Base-by-base conservation (phyloP, 352 stramenopile species). In the Phytophthora parvispora region DNA sequence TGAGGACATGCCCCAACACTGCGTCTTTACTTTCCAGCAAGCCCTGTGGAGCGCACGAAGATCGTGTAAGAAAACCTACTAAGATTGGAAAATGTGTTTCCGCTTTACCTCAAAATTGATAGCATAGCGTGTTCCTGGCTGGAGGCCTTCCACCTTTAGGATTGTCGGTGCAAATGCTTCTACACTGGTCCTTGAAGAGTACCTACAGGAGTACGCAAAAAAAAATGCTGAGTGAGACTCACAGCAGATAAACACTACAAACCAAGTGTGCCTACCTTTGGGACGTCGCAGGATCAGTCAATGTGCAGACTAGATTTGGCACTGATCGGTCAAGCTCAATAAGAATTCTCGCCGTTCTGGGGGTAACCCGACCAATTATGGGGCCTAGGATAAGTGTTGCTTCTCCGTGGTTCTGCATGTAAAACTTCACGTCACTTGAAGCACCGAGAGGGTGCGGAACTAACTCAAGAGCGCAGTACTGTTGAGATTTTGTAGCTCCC, bases 321-420 rank as follows among this genome's bases (percentile, higher is more conserved):
- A 78, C 82, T 3, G 61, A 24, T 1, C 78, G 80, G 50, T 92
- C 85, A 20, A 93, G 52, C 40, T 93, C 87, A 34, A 94, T 55
- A 3, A 94, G 72, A 28, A 94, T 84, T 20, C 87, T 72, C 1
- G 77, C 77, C 24, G 84, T 79, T 13, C 71, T 65, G 7, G 80
- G 71, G n/a, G 82, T 89, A 15, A 93, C 74, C 16, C 78, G 74
- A 25, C 87, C 85, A 27, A 94, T 60, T n/a, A 94, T 66, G 10
- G 87, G 87, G 3, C 87, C 87, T 8, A 93, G 27, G 25, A 92
- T 29, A 2, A 94, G 43, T 2, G 65, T 74, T 7, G 87, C 78
- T 12, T 83, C 69, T 1, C 73, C 62, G 15, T 75, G 65, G 27
- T 75, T 57, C 36, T 81, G 62, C 1, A 74, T 43, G 49, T 88